Evolutionary conservation across 768 basidiomycete genomes (phyloP), one percentile per base, ranked within the genome.

Genomic region (Collybia sp.): DNA sequence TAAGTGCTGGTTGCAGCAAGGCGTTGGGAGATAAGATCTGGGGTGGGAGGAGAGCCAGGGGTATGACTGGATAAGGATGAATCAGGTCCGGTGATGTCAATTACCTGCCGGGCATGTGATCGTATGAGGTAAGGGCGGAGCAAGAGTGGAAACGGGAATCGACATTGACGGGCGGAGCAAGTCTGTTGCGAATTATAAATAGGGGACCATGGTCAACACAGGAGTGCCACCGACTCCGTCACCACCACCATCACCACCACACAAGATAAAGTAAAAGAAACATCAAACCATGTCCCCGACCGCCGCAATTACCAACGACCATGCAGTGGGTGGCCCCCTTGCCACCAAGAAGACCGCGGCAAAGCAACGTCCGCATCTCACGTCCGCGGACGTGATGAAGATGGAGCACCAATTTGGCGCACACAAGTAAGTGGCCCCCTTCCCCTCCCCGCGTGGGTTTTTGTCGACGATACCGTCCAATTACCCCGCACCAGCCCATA

Each of bases 341-440:
- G 17, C 37, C 18, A 40, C 38, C 25, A 25, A 8, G 8, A 25
- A 25, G 18, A 17, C 42, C 12, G 44, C 44, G 18, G 18, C 45
- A 18, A 45, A 33, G 20, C 38, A 50, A 31, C 52, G 52, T 40
- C 51, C 53, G 15, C 67, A 65, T 52, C 45, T 82, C 17, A 71
- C 76, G 10, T 85, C 85, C n/a, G 74, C 75, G 38, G 76, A 86
- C 34, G 75, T 93, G 38, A 88, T 97, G 53, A 70, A 72, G 38
- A 73, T 93, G 53, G 93, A 97, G 64, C 79, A 91, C 54, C 75
- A 86, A 58, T 76, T 85, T 57, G 83, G 85, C 25, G 91, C 91
- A 44, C 91, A 93, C 76, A 93, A 93, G 92, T 93, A 65, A 77
- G 86, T 76, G 40, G 42, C n/a, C 40, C 38, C 31, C 46, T 34